A percentile compares a stretch with the other conserved stretches of the same genome.
phyloP scores from a whole-genome alignment of 148 eudicot genomes.

The Cornus suecica region DNA sequence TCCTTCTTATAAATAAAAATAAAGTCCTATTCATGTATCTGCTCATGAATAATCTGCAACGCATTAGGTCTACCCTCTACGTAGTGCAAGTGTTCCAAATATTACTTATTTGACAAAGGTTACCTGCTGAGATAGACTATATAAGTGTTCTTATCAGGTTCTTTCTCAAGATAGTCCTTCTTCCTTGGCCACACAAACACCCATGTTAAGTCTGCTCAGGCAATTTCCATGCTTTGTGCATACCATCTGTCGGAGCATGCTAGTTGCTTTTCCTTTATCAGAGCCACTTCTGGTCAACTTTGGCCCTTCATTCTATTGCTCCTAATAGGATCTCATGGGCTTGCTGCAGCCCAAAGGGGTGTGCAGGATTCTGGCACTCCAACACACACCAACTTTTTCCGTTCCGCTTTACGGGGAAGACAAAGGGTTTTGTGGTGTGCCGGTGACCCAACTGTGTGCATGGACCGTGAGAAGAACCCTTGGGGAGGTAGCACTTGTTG shows the following conservation, averaged over 20 bases:
- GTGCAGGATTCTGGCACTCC: constrained; percentile 1
- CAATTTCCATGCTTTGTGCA: constrained; percentile 19
- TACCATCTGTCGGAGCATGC: not conserved
- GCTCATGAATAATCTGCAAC: constrained; percentile 14
- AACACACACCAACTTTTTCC: constrained; percentile 22
- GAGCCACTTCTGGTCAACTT: not conserved
- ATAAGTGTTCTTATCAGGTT: not conserved
- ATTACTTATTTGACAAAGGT: constrained; percentile 9
- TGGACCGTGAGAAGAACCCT: constrained; percentile 27
- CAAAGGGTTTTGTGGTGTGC: constrained; percentile 21
- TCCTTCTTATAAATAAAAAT: not conserved
- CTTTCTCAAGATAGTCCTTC: not conserved
- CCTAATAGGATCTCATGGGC: constrained; percentile 4
- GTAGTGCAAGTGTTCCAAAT: not conserved
- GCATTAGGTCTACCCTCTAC: constrained; percentile 15
- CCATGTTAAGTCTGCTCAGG: constrained; percentile 17
- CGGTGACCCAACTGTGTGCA: constrained; percentile 15
- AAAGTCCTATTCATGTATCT: constrained; percentile 12
- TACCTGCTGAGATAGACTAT: constrained; percentile 5
- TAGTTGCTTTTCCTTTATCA: not conserved
- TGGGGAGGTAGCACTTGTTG: constrained; percentile 28
- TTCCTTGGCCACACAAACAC: constrained; percentile 2
- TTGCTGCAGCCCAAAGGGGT: constrained; percentile 4
- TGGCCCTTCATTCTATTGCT: constrained; percentile 6
- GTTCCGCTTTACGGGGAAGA: constrained; percentile 17